Conservation (phyloP, 768 basidiomycete species). For the Suillus sp. region DNA sequence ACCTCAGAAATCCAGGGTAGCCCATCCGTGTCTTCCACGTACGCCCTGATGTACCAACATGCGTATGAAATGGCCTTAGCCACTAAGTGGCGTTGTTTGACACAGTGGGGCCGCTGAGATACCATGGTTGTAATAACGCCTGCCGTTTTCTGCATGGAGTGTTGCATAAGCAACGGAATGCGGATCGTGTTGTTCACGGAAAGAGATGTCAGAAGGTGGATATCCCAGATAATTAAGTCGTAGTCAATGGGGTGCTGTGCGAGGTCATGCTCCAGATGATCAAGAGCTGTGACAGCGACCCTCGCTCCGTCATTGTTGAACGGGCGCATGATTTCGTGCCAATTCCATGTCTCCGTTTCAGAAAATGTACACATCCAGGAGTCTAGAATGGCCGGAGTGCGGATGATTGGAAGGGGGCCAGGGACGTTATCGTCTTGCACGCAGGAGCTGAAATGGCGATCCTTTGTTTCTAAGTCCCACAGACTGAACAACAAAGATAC, state of each 20-base stretch:
- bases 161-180: constrained; percentile 24
- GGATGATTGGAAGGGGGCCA: constrained; percentile 9
- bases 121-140: constrained; percentile 22
- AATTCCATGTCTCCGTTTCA: constrained; percentile 26
- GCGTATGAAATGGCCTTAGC: constrained; percentile 32
- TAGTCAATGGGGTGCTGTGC: constrained; percentile 24
- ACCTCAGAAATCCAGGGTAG: constrained; percentile 29
- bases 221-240: constrained; percentile 33
- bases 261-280: constrained; percentile 28
- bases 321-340: constrained; percentile 29
- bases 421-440: constrained; percentile 9
- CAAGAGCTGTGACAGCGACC: constrained; percentile 27
- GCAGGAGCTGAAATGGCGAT: constrained; percentile 21
- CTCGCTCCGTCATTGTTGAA: constrained; percentile 22
- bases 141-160: constrained; percentile 23
- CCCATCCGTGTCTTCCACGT: constrained; percentile 29
- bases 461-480: constrained; percentile 29
- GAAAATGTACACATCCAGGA: constrained; percentile 32
- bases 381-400: constrained; percentile 24
- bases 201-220: constrained; percentile 29
- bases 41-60: constrained; percentile 33
- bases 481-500: constrained; percentile 26
- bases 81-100: constrained; percentile 14
- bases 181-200: constrained; percentile 30
- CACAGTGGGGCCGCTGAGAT: constrained; percentile 7